Percentiles rank a stretch among this genome's conserved stretches.
phyloP scores from a whole-genome alignment of 257 asterid genomes.

The Mitragyna speciosa region DNA sequence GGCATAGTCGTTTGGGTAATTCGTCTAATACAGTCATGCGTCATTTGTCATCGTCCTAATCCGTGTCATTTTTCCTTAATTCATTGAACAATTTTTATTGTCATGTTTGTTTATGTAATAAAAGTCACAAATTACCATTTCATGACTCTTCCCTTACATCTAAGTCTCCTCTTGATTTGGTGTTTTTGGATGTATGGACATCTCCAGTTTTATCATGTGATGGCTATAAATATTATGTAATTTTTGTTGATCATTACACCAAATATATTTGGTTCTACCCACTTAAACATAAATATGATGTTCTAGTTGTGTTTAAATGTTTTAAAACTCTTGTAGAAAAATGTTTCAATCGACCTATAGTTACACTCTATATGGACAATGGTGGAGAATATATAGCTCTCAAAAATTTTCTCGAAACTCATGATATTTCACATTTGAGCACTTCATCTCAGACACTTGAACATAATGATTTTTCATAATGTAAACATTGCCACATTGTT shows the following conservation, averaged over 20 bases:
- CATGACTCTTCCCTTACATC: too few species aligned
- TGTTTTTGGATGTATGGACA: conserved; percentile 3
- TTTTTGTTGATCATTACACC: conserved; percentile 1
- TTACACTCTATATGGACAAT: not conserved
- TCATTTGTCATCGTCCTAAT: too few species aligned
- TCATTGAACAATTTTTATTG: not conserved
- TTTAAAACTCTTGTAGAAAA: conserved; percentile 3
- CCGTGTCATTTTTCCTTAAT: too few species aligned
- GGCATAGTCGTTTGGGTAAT: conserved; percentile 4
- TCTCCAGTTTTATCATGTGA: not conserved
- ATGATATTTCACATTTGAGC: not conserved
- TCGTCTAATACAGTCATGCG: not conserved
- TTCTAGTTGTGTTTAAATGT: not conserved
- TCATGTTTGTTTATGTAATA: not conserved
- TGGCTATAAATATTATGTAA: conserved; percentile 5
- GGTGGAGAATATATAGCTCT: not conserved
- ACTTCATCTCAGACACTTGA: not conserved
- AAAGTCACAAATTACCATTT: conserved; percentile 9
- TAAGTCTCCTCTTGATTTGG: not conserved
- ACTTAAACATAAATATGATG: not conserved
- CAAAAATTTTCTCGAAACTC: not conserved
- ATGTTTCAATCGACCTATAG: not conserved
- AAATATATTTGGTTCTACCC: not conserved
- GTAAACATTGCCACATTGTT: too few species aligned
- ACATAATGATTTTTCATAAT: not conserved